A percentile compares a stretch with the other conserved stretches of the same genome.
Evolutionary conservation across 73 alveolate genomes (phyloP).

Genomic region (Symbiodinium natans): DNA sequence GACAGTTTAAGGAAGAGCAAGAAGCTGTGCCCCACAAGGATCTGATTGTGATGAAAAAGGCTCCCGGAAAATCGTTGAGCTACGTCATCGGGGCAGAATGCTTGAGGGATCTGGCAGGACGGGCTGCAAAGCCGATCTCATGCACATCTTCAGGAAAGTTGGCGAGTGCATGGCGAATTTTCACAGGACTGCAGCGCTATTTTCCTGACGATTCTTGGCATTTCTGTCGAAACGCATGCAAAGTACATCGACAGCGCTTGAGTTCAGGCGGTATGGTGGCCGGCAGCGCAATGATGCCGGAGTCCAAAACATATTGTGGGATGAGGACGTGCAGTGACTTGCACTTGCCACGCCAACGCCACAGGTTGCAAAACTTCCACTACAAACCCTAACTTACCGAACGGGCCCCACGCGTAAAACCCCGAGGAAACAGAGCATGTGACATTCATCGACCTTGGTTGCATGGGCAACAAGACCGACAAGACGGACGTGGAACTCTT

Average conservation of each 20-base stretch:
- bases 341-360: neutral
- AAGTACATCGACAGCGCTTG: too few relatives aligned
- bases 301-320: slow-evolving; percentile 55
- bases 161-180: slow-evolving; percentile 55
- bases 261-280: slow-evolving; percentile 74
- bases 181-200: neutral
- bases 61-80: slow-evolving; percentile 73
- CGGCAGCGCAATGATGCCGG: slow-evolving; percentile 92
- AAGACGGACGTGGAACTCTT: slow-evolving; percentile 67
- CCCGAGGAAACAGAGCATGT: slow-evolving; percentile 70
- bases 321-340: slow-evolving; percentile 22
- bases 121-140: slow-evolving; percentile 45
- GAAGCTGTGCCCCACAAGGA: too few relatives aligned
- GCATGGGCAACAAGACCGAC: slow-evolving; percentile 90
- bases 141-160: slow-evolving; percentile 38
- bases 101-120: slow-evolving; percentile 66
- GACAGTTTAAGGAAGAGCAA: too few relatives aligned
- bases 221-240: neutral
- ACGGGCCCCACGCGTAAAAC: too few relatives aligned
- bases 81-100: slow-evolving; percentile 61
- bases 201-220: neutral
- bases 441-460: slow-evolving; percentile 84
- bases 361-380: neutral
- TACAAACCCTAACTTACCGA: too few relatives aligned
- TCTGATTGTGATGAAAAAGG: slow-evolving; percentile 53